Conservation (phyloP, 1,284 basidiomycete genomes). For the Ganoderma leucocontextum region DNA sequence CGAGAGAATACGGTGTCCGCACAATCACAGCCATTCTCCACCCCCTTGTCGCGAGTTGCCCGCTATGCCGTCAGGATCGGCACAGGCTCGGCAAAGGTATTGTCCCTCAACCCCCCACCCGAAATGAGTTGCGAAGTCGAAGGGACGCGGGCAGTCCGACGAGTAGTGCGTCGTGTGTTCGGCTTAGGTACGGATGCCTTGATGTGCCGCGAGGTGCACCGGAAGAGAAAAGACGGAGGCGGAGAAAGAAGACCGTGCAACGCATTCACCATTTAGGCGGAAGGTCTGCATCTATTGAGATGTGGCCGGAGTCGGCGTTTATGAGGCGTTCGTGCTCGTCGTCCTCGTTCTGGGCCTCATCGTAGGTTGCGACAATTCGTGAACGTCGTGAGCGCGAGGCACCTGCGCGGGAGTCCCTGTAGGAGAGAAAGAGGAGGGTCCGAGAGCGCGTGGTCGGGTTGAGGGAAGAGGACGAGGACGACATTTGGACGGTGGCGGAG, state of each 20-base stretch:
- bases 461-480: conserved; percentile 44
- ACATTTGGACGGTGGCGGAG: conserved; percentile 38
- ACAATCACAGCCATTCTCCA: background rate
- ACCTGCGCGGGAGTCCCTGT: conserved; percentile 82
- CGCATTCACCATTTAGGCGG: conserved; percentile 45
- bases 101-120: background rate
- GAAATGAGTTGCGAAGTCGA: background rate
- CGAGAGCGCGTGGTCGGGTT: conserved; percentile 80
- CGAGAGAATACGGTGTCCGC: background rate
- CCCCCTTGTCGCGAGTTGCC: background rate
- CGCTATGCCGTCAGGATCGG: conserved; percentile 4
- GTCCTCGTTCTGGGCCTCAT: conserved; percentile 50
- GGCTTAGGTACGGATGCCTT: background rate
- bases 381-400: conserved; percentile 55
- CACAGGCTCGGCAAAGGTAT: conserved; percentile 1
- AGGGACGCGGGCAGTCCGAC: background rate
- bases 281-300: conserved; percentile 63
- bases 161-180: background rate
- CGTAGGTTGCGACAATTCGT: conserved; percentile 45
- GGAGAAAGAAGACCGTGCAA: conserved; percentile 15
- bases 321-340: conserved; percentile 84
- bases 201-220: conserved; percentile 2
- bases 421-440: conserved; percentile 94
- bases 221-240: background rate
- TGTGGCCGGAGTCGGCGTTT: conserved; percentile 50